Evolutionary conservation across 2,329 filamentous ascomycete genomes (phyloP).

Genomic region (Alternaria alternata): DNA sequence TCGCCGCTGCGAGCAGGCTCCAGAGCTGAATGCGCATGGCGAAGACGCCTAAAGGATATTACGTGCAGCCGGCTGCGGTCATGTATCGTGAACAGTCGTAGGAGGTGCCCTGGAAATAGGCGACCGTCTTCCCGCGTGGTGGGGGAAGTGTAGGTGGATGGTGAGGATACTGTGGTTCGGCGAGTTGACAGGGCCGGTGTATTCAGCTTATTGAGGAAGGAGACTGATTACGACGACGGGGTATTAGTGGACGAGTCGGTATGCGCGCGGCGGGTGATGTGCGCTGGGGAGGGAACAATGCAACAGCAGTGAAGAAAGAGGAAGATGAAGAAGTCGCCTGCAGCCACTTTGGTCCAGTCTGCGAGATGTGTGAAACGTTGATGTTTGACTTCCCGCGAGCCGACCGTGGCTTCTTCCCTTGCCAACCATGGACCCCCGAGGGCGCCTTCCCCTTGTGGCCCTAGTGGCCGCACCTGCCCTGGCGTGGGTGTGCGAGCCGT

Average conservation of each 20-base stretch:
- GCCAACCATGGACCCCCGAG: neutral
- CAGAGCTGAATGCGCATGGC: constrained; percentile 56
- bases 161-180: constrained; percentile 20
- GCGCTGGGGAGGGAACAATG: constrained; percentile 4
- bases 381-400: constrained; percentile 8
- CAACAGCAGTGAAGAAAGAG: neutral
- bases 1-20: constrained; percentile 47
- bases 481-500: neutral
- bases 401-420: constrained; percentile 4
- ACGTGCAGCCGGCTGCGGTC: constrained; percentile 26
- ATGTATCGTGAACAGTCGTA: constrained; percentile 18
- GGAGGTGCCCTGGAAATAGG: constrained; percentile 1
- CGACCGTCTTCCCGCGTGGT: neutral
- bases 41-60: constrained; percentile 16
- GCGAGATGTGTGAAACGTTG: constrained; percentile 9
- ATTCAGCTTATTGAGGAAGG: constrained; percentile 28
- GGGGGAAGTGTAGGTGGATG: neutral
- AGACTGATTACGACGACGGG: constrained; percentile 15
- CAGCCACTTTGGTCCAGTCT: neutral
- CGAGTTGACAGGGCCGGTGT: constrained; percentile 13
- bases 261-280: neutral
- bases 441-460: constrained; percentile 9
- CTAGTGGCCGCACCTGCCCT: constrained; percentile 9
- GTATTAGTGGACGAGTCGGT: neutral
- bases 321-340: constrained; percentile 2